A percentile compares a stretch with the other conserved stretches of the same genome.
phyloP scores from a whole-genome alignment of 441 rosid genomes.

The Daphne laureola region DNA sequence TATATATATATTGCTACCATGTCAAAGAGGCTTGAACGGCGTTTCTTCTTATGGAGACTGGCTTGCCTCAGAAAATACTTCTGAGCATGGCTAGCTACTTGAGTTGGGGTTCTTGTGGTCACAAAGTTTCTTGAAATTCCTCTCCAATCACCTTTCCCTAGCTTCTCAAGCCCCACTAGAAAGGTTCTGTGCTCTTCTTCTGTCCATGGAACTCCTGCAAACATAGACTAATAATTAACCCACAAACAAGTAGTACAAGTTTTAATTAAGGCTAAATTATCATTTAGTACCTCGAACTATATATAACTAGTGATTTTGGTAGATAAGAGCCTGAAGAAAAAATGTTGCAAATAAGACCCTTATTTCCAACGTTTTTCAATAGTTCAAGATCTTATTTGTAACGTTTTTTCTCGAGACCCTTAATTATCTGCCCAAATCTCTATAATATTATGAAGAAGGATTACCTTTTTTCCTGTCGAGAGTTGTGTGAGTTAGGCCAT shows the following conservation, averaged over 20 bases:
- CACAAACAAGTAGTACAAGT: too few species aligned
- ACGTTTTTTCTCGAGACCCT: too few species aligned
- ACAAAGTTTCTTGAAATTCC: conserved; percentile 78
- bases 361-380: too few species aligned
- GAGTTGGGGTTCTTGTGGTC: conserved; percentile 81
- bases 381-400: too few species aligned
- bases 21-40: conserved; percentile 84
- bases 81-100: conserved; percentile 94
- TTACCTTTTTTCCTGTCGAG: conserved; percentile 68
- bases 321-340: too few species aligned
- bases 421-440: too few species aligned
- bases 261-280: too few species aligned
- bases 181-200: conserved; percentile 74
- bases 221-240: conserved; percentile 5
- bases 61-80: conserved; percentile 74
- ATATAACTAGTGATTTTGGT: too few species aligned
- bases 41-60: conserved; percentile 55
- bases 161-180: conserved; percentile 65
- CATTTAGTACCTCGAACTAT: too few species aligned
- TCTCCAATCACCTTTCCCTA: conserved; percentile 93
- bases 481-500: conserved; percentile 36
- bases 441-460: too few species aligned
- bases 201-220: conserved; percentile 77
- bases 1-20: conserved; percentile 38
- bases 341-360: too few species aligned